Percentiles rank a stretch among this genome's conserved stretches.
Evolutionary conservation across 2,329 filamentous ascomycete genomes (phyloP).

Genomic region (Pseudogymnoascus sp.): DNA sequence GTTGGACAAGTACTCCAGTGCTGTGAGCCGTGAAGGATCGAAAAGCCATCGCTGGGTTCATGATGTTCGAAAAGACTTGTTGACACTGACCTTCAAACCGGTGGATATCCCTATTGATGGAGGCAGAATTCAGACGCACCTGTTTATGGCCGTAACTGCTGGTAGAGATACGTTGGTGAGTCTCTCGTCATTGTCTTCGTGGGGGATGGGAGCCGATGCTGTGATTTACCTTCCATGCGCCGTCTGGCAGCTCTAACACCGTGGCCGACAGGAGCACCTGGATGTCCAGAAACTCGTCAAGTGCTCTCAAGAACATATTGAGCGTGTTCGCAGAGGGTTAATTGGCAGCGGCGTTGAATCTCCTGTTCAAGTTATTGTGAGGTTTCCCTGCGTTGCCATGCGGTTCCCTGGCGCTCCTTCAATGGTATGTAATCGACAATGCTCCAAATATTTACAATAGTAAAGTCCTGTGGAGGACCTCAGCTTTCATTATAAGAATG

Average conservation of each 20-base stretch:
- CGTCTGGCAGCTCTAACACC: not conserved
- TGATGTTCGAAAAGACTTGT: slow-evolving; percentile 23
- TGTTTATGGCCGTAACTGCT: slow-evolving; percentile 35
- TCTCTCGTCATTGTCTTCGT: not conserved
- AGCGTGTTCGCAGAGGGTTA: slow-evolving; percentile 6
- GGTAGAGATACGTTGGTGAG: slow-evolving; percentile 39
- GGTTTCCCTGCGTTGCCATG: slow-evolving; percentile 31
- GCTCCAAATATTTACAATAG: slow-evolving; percentile 19
- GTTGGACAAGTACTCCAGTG: slow-evolving; percentile 30
- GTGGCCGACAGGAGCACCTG: slow-evolving; percentile 26
- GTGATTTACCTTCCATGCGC: not conserved
- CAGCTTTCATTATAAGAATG: not conserved
- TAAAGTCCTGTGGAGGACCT: not conserved
- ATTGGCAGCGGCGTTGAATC: slow-evolving; percentile 17
- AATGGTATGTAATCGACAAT: slow-evolving; percentile 21
- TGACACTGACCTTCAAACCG: slow-evolving; percentile 26
- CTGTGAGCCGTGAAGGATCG: slow-evolving; percentile 21
- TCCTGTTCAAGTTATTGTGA: slow-evolving; percentile 31
- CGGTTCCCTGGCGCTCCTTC: slow-evolving; percentile 28
- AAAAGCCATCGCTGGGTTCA: slow-evolving; percentile 27
- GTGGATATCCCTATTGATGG: slow-evolving; percentile 19
- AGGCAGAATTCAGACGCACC: slow-evolving; percentile 19
- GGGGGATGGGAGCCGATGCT: not conserved
- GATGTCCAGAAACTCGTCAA: slow-evolving; percentile 25
- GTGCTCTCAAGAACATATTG: slow-evolving; percentile 18